Base-by-base conservation (phyloP, 202 grass and related monocot species). In the Musa balbisiana region DNA sequence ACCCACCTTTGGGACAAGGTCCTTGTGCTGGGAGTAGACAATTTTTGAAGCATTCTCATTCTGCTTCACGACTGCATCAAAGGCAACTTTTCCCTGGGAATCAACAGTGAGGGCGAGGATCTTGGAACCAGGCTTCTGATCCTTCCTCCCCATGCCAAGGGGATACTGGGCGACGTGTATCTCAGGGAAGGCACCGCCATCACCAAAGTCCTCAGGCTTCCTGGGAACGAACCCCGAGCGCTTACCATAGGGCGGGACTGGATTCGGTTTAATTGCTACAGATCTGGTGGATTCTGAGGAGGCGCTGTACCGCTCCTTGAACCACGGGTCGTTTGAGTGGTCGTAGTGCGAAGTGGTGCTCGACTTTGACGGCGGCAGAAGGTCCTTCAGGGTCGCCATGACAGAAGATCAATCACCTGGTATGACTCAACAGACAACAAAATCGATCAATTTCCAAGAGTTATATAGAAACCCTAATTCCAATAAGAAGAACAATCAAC, bases 41-140 rank as follows among this genome's bases (percentile, higher is more conserved):
- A 96, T 92, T 83, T 97, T 92, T 53, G 64, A 80, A n/a, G 93
- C 88, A 77, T 97, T 97, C 83, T 97, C 93, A 23, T 89, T 87
- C 83, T 97, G 93, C 87, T 92, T 97, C 59, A 97, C 90, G 52
- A 97, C 75, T 17, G 93, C 93, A 80, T 97, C 93, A 71, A 97
- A 97, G 67, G 93, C 93, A 22, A 97, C 84, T 82, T 91, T 81
- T 6, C 93, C 93, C 17, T 74, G 77, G 26, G 87, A 87, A 78
- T 97, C 93, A 49, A 97, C 93, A 11, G 88, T 97, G 62, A 97
- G 84, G 11, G 90, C 85, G 10, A 97, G 90, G 78, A 97, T 97
- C 75, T 92, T 91, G n/a, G 93, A 89, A 1, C 88, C 93, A 43
- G 86, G 80, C 83, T 92, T 92, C 69, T 91, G 89, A 67, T 92